Base-by-base conservation (phyloP, 345 rosid species). In the Citrus hindsii region DNA sequence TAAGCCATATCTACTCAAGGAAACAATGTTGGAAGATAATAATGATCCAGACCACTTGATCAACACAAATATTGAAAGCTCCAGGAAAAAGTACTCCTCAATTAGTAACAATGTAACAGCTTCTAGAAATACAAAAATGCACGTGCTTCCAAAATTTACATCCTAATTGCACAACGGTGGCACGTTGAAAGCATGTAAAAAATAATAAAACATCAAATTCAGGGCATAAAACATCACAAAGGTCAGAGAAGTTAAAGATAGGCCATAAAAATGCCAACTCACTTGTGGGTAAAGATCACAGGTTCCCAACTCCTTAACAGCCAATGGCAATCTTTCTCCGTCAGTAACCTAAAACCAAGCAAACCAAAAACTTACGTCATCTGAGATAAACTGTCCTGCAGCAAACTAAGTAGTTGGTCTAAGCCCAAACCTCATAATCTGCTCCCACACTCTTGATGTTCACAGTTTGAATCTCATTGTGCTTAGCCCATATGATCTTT, bases 231-330 rank as follows among this genome's bases (percentile, higher is more conserved):
- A 79, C 58, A 69, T 53, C 14, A 73, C 24, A 9, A 62, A 27
- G 51, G 58, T 69, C 30, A 13, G 62, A 27, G 40, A 64, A 76
- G 33, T 65, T 63, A 77, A 76, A 86, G 7, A 12, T 24, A 75
- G 58, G 28, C 61, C 55, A 71, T 80, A 46, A 87, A 75, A 78
- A 56, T 30, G 73, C 33, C 40, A 59, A 88, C 92, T 89, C 84
- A 96, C 99, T 82, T 97, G 99, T 69, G 99, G 99, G 83, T 97
- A 97, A 77, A 97, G 99, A 87, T 97, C 99, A 79, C 99, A 97
- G 60, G 96, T 97, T 79, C 99, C 99, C 90, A 97, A 76, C 87
- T 97, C 99, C 88, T 97, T 97, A 65, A 97, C 98, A 83, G 96
- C 92, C 90, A 94, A 79, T 32, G 99, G 99, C 88, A 97, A 86